Evolutionary conservation across 2,329 filamentous ascomycete species (phyloP), one percentile per base, ranked within the genome.

Genomic region (Calonectria hawksworthii): DNA sequence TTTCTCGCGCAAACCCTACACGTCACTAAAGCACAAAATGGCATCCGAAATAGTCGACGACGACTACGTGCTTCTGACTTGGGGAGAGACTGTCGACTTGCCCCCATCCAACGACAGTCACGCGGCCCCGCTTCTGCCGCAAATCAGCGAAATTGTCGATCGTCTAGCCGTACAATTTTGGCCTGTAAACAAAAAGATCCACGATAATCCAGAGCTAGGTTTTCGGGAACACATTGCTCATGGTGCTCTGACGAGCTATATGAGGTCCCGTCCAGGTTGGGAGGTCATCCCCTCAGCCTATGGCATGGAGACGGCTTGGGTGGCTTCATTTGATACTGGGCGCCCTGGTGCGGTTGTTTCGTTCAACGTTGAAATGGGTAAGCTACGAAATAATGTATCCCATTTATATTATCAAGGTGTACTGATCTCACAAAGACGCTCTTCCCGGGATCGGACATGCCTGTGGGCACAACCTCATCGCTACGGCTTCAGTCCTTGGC

Each of bases 391-490:
- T 16, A 30, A 32, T 4, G 30, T 2, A 30, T 32, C 7, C 3
- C 14, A 2, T 2, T 23, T 36, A 6, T n/a, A 26, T 28, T 18
- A 18, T 8, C 11, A 8, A 28, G 11, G 18, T 41, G 2, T 41
- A 7, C 36, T 41, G 23, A 63, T 38, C 8, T 26, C 9, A 1
- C 7, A 11, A 23, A 63, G 72, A 80, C 14, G 78, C 78, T 8
- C 72, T 80, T 0, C 74, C 77, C 1, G 72, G 68, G 0, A 61
- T 80, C 0, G 78, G 78, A 6, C 78, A 80, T 59, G 78, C 78
- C 0, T 80, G 78, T 23, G 78, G 78, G 0, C 78, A 80, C 8
- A 80, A 80, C 18, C 38, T 80, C 44, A 80, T 80, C 23, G 78
- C 78, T 0, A 80, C 76, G 0, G 77, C 72, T 1, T 80, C 78